These are phyloP conservation scores for Chondrus crispus DNA, from an alignment of 23 red algal genomes.

Conservation along the genomic window DNA sequence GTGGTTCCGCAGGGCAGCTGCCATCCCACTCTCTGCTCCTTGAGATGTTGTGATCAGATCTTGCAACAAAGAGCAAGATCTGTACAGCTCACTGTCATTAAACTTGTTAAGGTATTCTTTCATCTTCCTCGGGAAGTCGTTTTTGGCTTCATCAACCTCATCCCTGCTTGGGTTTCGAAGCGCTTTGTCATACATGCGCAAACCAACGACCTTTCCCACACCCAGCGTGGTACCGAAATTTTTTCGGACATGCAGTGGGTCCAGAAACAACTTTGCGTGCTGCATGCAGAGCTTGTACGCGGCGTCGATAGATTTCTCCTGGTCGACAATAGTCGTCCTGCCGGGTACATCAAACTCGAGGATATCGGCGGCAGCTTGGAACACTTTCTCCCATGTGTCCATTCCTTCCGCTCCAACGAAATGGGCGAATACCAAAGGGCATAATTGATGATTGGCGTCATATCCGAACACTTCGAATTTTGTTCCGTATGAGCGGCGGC, in stretches of 20 bases:
- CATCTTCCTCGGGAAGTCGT: background rate
- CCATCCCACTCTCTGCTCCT: background rate
- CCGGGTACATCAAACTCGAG: background rate
- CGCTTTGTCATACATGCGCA: background rate
- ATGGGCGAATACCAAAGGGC: background rate
- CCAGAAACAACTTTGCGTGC: background rate
- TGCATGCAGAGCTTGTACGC: background rate
- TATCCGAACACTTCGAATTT: background rate
- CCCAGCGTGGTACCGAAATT: background rate
- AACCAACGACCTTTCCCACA: background rate
- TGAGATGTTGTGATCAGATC: background rate
- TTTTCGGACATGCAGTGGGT: background rate
- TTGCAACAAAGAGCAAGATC: background rate
- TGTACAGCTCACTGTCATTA: background rate
- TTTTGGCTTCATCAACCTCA: background rate
- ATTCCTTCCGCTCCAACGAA: background rate
- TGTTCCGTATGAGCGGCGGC: background rate
- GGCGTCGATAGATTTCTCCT: background rate
- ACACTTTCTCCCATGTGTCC: background rate
- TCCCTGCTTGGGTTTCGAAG: background rate
- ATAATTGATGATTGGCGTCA: background rate
- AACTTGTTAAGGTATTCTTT: background rate
- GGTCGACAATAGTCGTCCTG: background rate
- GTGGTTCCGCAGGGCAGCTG: background rate
- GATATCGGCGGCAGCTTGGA: background rate